Conservation (phyloP, 2,329 filamentous ascomycete genomes). For the Colletotrichum nymphaeae region DNA sequence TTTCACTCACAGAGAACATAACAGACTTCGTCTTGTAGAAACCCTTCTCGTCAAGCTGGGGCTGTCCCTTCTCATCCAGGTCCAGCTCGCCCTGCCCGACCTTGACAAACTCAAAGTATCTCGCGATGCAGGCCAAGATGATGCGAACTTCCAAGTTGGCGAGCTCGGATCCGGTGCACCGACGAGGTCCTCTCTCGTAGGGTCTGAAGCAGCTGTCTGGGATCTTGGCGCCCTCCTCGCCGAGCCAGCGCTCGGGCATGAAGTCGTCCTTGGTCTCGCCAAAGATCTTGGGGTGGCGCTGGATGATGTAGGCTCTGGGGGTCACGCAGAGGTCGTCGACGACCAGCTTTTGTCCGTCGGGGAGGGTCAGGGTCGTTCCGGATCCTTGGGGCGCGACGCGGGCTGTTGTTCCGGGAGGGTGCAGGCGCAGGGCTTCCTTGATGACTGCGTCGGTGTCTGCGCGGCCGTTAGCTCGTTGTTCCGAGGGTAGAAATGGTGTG, state of each 20-base stretch:
- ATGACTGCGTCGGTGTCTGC: constrained; percentile 47
- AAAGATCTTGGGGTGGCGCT: constrained; percentile 46
- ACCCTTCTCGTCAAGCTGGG: constrained; percentile 19
- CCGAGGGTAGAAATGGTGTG: too few relatives aligned
- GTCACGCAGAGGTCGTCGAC: constrained; percentile 50
- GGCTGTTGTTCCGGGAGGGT: constrained; percentile 47
- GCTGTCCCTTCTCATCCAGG: constrained; percentile 10
- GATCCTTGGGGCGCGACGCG: constrained; percentile 38
- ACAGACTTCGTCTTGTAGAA: constrained; percentile 30
- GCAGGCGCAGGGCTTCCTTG: constrained; percentile 49
- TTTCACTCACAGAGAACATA: constrained; percentile 21
- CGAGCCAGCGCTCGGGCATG: constrained; percentile 53
- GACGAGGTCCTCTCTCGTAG: constrained; percentile 23
- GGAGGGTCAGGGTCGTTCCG: constrained; percentile 39
- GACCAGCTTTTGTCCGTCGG: constrained; percentile 42
- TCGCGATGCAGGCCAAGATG: constrained; percentile 18
- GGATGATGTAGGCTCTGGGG: constrained; percentile 45
- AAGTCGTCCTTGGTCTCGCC: constrained; percentile 49
- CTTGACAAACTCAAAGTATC: constrained; percentile 29
- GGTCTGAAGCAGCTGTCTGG: constrained; percentile 25
- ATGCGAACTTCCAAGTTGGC: constrained; percentile 25
- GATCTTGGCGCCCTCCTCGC: constrained; percentile 19
- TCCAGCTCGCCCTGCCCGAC: constrained; percentile 30
- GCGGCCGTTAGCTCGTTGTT: neutral
- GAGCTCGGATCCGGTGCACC: constrained; percentile 25